A percentile compares a stretch with the other conserved stretches of the same genome.
These are phyloP conservation scores for Coemansia sp. DNA, from an alignment of 192 early-diverging fungal genomes.

Conservation along the genomic window DNA sequence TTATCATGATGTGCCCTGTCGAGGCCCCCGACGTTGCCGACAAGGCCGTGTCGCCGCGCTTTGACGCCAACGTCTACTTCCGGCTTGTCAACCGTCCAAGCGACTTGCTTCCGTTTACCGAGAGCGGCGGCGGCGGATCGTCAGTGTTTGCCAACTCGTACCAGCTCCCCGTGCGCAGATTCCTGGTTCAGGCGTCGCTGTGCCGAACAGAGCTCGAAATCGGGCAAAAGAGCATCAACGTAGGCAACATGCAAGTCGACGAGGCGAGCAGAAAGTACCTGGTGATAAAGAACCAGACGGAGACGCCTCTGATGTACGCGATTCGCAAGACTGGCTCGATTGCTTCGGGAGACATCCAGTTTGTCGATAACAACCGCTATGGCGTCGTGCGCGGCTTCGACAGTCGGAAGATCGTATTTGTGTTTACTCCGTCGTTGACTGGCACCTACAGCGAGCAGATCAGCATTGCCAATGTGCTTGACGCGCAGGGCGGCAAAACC, in stretches of 20 bases:
- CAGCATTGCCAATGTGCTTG: conserved; percentile 86
- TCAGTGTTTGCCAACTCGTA: conserved; percentile 27
- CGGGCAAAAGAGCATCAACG: conserved; percentile 97
- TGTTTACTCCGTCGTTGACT: conserved; percentile 88
- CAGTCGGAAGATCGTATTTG: conserved; percentile 91
- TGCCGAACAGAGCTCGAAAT: conserved; percentile 88
- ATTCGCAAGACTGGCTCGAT: conserved; percentile 96
- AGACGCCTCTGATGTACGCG: conserved; percentile 86
- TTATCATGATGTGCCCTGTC: conserved; percentile 75
- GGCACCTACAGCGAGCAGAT: conserved; percentile 88
- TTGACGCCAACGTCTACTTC: conserved; percentile 76
- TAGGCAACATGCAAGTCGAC: conserved; percentile 89
- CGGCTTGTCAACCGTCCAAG: conserved; percentile 86
- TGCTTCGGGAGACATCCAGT: conserved; percentile 84
- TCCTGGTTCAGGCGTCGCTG: conserved; percentile 85
- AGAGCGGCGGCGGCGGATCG: conserved; percentile 51
- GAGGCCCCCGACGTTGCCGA: conserved; percentile 6
- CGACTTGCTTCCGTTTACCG: conserved; percentile 76
- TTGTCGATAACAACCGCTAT: conserved; percentile 72
- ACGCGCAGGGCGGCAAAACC: conserved; percentile 78
- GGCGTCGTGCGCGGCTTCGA: conserved; percentile 91
- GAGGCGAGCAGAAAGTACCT: conserved; percentile 78
- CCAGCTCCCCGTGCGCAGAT: conserved; percentile 79
- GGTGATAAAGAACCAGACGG: conserved; percentile 90
- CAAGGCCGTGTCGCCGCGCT: conserved; percentile 10